Conservation (phyloP, 2,329 filamentous ascomycete species). For the Penicillium sp. region DNA sequence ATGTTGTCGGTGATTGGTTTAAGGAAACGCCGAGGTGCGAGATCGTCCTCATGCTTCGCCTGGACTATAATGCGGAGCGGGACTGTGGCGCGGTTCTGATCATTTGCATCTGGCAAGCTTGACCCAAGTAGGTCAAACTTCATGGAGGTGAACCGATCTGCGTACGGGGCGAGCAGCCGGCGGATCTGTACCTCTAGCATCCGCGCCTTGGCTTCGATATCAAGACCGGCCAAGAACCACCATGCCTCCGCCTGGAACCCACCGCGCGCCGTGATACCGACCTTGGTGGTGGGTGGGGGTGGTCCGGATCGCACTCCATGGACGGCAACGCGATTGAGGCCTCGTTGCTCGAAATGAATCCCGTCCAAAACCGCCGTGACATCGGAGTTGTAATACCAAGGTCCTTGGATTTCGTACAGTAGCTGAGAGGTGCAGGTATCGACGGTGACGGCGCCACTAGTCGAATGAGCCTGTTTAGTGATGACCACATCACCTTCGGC, state of each 20-base stretch:
- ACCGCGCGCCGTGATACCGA: constrained; percentile 47
- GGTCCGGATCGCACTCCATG: constrained; percentile 45
- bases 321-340: constrained; percentile 50
- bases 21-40: constrained; percentile 34
- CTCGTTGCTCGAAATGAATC: constrained; percentile 53
- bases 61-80: constrained; percentile 47
- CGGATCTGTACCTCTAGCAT: constrained; percentile 48
- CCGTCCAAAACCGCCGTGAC: constrained; percentile 53
- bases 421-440: constrained; percentile 55
- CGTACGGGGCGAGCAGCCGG: constrained; percentile 35
- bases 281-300: constrained; percentile 52
- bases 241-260: constrained; percentile 49
- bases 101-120: constrained; percentile 31
- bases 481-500: constrained; percentile 42
- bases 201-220: constrained; percentile 46
- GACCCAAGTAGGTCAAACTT: constrained; percentile 35
- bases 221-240: constrained; percentile 47
- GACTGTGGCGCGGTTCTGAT: constrained; percentile 45
- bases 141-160: constrained; percentile 30
- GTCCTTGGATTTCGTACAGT: constrained; percentile 56
- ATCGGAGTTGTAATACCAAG: constrained; percentile 58
- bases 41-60: constrained; percentile 40
- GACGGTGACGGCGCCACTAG: constrained; percentile 44
- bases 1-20: constrained; percentile 41
- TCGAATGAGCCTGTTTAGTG: constrained; percentile 42